Conservation (phyloP, 2,329 filamentous ascomycete genomes). For the Fusarium abutilonis region DNA sequence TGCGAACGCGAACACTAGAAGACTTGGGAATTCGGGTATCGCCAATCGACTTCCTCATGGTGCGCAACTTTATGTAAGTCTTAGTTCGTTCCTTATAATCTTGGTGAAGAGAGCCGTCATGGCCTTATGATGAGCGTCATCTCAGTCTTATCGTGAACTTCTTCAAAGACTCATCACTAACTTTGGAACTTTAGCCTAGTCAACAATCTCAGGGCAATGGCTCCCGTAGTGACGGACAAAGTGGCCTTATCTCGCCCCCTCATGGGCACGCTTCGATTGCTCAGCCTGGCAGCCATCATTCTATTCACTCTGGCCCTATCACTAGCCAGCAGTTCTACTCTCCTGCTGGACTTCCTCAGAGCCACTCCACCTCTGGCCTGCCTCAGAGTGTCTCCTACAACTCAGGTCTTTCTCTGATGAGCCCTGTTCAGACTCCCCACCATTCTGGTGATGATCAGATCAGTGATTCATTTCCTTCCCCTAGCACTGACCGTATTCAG, state of each 20-base stretch:
- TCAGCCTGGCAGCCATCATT: conserved; percentile 10
- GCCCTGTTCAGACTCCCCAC: conserved; percentile 33
- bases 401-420: conserved; percentile 23
- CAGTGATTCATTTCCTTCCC: conserved; percentile 13
- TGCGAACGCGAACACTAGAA: background rate
- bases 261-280: background rate
- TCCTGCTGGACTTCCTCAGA: conserved; percentile 13
- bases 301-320: conserved; percentile 3
- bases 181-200: conserved; percentile 2
- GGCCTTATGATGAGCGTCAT: background rate
- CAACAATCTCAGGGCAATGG: background rate
- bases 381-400: conserved; percentile 32
- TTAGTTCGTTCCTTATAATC: background rate
- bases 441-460: conserved; percentile 11
- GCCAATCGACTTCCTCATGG: conserved; percentile 14
- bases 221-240: background rate
- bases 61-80: conserved; percentile 25
- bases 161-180: conserved; percentile 11
- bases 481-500: conserved; percentile 23
- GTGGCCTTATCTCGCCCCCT: conserved; percentile 15
- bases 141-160: background rate
- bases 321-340: conserved; percentile 25
- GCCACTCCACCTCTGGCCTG: conserved; percentile 11
- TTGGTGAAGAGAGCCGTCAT: background rate
- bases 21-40: conserved; percentile 9